Evolutionary conservation across 441 rosid species (phyloP).

Genomic region (Erodium texanum): DNA sequence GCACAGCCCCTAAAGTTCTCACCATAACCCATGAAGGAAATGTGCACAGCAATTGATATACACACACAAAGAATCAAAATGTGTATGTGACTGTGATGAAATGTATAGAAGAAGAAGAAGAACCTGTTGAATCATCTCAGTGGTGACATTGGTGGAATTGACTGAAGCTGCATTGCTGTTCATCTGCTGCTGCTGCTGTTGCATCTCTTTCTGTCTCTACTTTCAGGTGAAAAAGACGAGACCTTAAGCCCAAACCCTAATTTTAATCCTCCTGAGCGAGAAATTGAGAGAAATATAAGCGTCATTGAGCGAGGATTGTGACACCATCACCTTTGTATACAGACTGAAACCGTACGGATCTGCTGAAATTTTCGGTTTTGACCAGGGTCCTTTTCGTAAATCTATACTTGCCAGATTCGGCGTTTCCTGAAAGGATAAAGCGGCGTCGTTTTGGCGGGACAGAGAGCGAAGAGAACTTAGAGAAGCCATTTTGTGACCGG

Average conservation of each 20-base stretch:
- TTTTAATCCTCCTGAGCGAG: background rate
- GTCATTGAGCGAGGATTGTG: background rate
- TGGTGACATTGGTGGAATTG: constrained; percentile 17
- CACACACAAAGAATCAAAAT: background rate
- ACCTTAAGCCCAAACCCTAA: constrained; percentile 13
- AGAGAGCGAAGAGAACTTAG: too few species aligned
- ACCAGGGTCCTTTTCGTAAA: background rate
- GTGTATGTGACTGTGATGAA: background rate
- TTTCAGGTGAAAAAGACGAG: background rate
- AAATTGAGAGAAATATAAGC: background rate
- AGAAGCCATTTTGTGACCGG: too few species aligned
- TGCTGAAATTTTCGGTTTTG: background rate
- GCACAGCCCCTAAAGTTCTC: background rate
- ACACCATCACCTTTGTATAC: background rate
- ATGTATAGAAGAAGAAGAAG: background rate
- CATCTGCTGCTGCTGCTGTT: constrained; percentile 23
- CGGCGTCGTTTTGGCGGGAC: background rate
- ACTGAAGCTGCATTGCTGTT: background rate
- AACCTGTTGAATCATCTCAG: constrained; percentile 35
- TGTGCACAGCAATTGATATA: background rate
- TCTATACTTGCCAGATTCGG: too few species aligned
- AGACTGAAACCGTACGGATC: background rate
- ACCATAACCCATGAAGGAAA: background rate
- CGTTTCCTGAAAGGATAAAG: too few species aligned
- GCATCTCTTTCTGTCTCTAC: background rate